Evolutionary conservation across 2,329 filamentous ascomycete genomes (phyloP).

Genomic region (Dothiorella sarmentorum): DNA sequence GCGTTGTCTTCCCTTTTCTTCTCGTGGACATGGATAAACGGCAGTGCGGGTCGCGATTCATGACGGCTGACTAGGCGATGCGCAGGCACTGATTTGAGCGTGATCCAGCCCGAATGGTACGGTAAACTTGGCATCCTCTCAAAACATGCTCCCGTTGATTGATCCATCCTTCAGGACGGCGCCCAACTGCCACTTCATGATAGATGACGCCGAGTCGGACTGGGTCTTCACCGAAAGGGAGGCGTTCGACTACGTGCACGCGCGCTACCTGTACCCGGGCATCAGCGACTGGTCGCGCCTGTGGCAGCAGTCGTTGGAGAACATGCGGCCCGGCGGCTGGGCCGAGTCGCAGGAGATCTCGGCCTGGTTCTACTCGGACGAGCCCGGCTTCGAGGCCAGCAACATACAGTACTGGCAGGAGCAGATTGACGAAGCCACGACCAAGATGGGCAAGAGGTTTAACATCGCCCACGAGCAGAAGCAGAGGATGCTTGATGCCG

Average conservation of each 20-base stretch:
- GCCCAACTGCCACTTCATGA: slow-evolving; percentile 46
- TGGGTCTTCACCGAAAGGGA: slow-evolving; percentile 35
- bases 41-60: too few relatives aligned
- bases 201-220: slow-evolving; percentile 44
- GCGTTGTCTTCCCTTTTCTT: neutral
- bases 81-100: slow-evolving; percentile 43
- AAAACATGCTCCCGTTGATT: neutral
- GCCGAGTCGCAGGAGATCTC: slow-evolving; percentile 13
- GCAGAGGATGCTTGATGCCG: slow-evolving; percentile 25
- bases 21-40: neutral
- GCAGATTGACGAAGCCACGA: neutral
- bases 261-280: slow-evolving; percentile 8
- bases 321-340: slow-evolving; percentile 15
- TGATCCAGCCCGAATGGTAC: slow-evolving; percentile 47
- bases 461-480: slow-evolving; percentile 18
- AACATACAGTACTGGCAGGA: neutral
- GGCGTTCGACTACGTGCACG: slow-evolving; percentile 44
- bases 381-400: slow-evolving; percentile 1
- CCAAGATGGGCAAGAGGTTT: slow-evolving; percentile 21
- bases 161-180: slow-evolving; percentile 36
- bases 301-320: slow-evolving; percentile 3
- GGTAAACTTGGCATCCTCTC: slow-evolving; percentile 25
- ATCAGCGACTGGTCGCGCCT: slow-evolving; percentile 9
- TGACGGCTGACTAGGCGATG: neutral
- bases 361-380: slow-evolving; percentile 11